Percentiles rank a stretch among this genome's conserved stretches.
phyloP scores from a whole-genome alignment of 2,329 filamentous ascomycete species.

The Colletotrichum siamense region DNA sequence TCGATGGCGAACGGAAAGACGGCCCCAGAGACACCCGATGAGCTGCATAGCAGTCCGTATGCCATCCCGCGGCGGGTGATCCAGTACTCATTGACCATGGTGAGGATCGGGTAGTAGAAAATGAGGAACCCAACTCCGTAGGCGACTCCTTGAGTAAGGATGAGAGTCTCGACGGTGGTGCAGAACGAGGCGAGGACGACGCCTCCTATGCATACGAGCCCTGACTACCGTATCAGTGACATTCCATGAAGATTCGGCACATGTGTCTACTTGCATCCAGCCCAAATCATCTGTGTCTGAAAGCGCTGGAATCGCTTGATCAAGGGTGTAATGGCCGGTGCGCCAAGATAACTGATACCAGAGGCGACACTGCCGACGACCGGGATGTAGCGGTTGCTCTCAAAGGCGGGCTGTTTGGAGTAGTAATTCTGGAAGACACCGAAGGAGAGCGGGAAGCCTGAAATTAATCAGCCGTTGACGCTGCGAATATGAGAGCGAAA shows the following conservation, averaged over 20 bases:
- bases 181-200: conserved; percentile 40
- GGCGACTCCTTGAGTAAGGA: conserved; percentile 43
- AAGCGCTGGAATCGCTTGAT: conserved; percentile 36
- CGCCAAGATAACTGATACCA: conserved; percentile 36
- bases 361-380: conserved; percentile 32
- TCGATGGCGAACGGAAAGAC: conserved; percentile 52
- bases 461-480: neutral
- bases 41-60: conserved; percentile 54
- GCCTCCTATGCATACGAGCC: conserved; percentile 42
- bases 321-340: conserved; percentile 36
- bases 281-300: conserved; percentile 38
- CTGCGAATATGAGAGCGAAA: neutral
- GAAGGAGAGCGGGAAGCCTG: conserved; percentile 35
- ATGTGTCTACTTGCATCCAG: conserved; percentile 19
- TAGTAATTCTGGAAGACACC: conserved; percentile 37
- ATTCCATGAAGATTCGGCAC: neutral
- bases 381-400: conserved; percentile 28
- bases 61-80: conserved; percentile 49
- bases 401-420: conserved; percentile 31
- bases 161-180: conserved; percentile 34
- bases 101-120: conserved; percentile 44
- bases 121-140: conserved; percentile 41
- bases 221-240: conserved; percentile 17
- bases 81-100: conserved; percentile 50
- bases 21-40: conserved; percentile 52